These are phyloP conservation scores for Tolypocladium inflatum DNA, from an alignment of 2,329 filamentous ascomycete genomes.

Conservation along the genomic window DNA sequence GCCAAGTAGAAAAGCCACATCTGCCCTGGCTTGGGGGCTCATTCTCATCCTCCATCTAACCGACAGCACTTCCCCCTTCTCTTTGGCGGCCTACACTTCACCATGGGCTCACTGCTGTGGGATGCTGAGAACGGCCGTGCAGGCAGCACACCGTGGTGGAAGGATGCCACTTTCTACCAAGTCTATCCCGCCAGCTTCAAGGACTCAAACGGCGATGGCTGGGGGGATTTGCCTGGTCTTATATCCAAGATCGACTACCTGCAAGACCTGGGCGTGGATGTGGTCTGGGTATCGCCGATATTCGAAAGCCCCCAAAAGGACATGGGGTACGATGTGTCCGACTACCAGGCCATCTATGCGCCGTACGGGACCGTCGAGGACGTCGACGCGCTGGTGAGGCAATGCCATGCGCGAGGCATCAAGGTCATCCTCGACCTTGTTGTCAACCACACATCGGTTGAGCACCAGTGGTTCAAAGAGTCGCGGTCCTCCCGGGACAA, in stretches of 20 bases:
- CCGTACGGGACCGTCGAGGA: slow-evolving; percentile 58
- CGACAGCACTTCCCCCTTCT: neutral
- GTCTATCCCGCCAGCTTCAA: slow-evolving; percentile 51
- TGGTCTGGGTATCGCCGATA: slow-evolving; percentile 43
- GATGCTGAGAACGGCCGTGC: slow-evolving; percentile 18
- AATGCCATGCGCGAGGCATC: slow-evolving; percentile 50
- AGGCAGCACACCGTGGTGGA: slow-evolving; percentile 33
- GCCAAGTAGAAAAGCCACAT: neutral
- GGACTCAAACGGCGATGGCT: slow-evolving; percentile 49
- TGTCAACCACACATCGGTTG: slow-evolving; percentile 55
- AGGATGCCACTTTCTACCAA: slow-evolving; percentile 37
- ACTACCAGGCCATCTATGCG: slow-evolving; percentile 34
- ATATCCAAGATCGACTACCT: slow-evolving; percentile 57
- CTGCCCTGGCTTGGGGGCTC: neutral
- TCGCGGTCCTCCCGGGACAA: slow-evolving; percentile 39
- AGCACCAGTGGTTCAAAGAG: slow-evolving; percentile 50
- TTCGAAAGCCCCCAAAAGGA: slow-evolving; percentile 40
- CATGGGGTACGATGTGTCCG: slow-evolving; percentile 56
- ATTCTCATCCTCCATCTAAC: neutral
- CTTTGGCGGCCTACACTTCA: neutral
- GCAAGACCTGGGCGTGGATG: slow-evolving; percentile 48
- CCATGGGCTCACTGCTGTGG: slow-evolving; percentile 24
- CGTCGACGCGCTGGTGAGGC: slow-evolving; percentile 50
- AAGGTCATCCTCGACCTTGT: slow-evolving; percentile 65
- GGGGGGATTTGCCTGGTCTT: slow-evolving; percentile 57